Base-by-base conservation (phyloP, 352 stramenopile species). In the Salisapilia sapeloensis region DNA sequence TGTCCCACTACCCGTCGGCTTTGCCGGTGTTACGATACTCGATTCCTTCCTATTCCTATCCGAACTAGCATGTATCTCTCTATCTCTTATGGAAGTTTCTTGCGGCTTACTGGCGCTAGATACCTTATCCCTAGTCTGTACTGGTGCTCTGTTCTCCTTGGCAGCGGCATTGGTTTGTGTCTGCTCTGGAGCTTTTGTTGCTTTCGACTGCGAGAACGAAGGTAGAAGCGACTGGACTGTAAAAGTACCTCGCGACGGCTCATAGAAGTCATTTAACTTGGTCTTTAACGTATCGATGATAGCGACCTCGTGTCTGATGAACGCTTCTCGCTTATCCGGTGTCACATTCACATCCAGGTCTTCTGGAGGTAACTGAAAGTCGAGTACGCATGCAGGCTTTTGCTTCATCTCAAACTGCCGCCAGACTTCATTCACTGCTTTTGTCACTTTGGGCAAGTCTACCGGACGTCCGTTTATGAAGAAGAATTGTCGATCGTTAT, bases 281-380 rank as follows among this genome's bases (percentile, higher is more conserved):
- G 39, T 47, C 27, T 77, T 77, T 30, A 83, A 72, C 4, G 55
- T 47, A 32, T 83, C 50, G 13, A 80, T 52, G 17, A 83, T 46
- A 21, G 66, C 38, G 14, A 46, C 48, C 50, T 83, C 66, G 41
- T 82, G 41, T 26, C 67, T 72, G 14, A 83, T n/a, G 30, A 96
- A 81, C 2, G 96, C 91, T 46, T 98, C 72, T 15, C 92, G 66
- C 45, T 99, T 99, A 66, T 99, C 92, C 1, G 93, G 93, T 15
- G 87, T 93, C 14, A 98, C 53, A 55, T 99, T 99, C 21, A 98
- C 77, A 44, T 99, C 94, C 44, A 94, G 96, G 14, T 76, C 62
- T 17, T 71, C 48, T 8, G 79, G 59, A 7, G 87, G 87, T 4
- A 98, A 40, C 13, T 58, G 54, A 13, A 98, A 81, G 48, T 92